Conservation (phyloP, 139 green algal genomes). For the Edaphochlamys debaryana region DNA sequence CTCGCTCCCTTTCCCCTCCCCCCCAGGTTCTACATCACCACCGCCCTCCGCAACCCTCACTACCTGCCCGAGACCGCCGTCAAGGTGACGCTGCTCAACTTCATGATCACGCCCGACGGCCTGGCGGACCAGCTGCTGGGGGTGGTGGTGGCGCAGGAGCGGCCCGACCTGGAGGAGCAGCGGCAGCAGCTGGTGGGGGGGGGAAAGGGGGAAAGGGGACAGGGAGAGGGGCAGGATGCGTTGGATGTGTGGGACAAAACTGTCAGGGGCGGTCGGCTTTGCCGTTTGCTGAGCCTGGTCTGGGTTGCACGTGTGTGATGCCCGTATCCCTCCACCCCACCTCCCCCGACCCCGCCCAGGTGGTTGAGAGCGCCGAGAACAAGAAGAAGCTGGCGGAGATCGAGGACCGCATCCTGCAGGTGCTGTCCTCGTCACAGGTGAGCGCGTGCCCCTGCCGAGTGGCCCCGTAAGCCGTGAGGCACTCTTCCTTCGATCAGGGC, state of each 20-base stretch:
- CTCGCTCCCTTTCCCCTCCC: not conserved
- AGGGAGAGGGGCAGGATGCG: too few relatives aligned
- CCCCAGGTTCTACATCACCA: conserved; percentile 88
- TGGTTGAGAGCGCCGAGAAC: conserved; percentile 74
- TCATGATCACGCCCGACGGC: conserved; percentile 85
- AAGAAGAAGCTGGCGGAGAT: conserved; percentile 81
- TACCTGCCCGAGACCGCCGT: conserved; percentile 68
- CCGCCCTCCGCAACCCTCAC: conserved; percentile 88
- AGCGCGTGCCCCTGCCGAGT: too few relatives aligned
- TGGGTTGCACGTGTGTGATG: too few relatives aligned
- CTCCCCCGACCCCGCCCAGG: not conserved
- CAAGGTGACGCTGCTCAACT: conserved; percentile 83
- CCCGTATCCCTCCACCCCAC: too few relatives aligned
- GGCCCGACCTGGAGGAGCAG: conserved; percentile 83
- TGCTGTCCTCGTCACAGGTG: conserved; percentile 70
- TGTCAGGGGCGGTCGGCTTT: too few relatives aligned
- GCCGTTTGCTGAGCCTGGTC: too few relatives aligned
- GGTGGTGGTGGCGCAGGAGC: conserved; percentile 77
- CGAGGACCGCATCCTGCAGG: conserved; percentile 82
- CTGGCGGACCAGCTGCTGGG: conserved; percentile 83
- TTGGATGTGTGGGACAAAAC: too few relatives aligned
- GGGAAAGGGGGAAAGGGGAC: not conserved
- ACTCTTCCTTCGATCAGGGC: too few relatives aligned
- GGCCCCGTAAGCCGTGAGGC: too few relatives aligned
- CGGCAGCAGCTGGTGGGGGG: conserved; percentile 70